Conservation (phyloP, 352 stramenopile genomes). For the Phytophthora pini region DNA sequence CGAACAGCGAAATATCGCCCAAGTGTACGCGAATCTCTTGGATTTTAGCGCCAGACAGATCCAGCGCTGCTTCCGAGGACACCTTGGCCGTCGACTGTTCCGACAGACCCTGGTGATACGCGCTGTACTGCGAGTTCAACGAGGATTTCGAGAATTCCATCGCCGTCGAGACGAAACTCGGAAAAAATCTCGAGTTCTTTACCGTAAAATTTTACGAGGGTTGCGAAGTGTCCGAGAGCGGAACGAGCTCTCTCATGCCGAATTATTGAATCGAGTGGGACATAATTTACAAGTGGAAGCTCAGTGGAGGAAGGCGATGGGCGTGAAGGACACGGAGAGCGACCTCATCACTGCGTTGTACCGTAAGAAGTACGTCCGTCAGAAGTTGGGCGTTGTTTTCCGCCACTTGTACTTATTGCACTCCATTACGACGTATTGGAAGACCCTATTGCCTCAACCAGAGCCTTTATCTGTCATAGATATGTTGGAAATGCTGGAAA, state of each 20-base stretch:
- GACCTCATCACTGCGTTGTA: conserved; percentile 65
- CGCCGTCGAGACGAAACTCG: conserved; percentile 33
- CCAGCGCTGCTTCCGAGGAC: conserved; percentile 89
- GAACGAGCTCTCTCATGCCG: conserved; percentile 54
- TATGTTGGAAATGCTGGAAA: conserved; percentile 5
- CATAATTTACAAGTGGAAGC: conserved; percentile 74
- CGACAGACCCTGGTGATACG: conserved; percentile 45
- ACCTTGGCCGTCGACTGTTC: conserved; percentile 63
- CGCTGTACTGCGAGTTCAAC: conserved; percentile 58
- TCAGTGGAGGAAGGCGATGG: conserved; percentile 73
- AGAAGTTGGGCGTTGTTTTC: conserved; percentile 43
- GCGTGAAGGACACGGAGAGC: conserved; percentile 60
- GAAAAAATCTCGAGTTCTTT: conserved; percentile 48
- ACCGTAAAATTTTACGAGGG: conserved; percentile 58
- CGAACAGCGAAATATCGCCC: conserved; percentile 34
- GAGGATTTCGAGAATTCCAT: conserved; percentile 48
- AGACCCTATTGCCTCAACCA: conserved; percentile 28
- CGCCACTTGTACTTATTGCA: conserved; percentile 35
- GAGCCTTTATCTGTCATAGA: background rate
- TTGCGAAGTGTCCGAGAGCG: conserved; percentile 46
- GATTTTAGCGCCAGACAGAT: conserved; percentile 61
- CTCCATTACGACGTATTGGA: conserved; percentile 48
- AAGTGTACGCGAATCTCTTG: conserved; percentile 38
- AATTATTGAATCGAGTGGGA: conserved; percentile 59
- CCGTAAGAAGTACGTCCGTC: conserved; percentile 64